Conservation (phyloP, 371 early-diverging fungal genomes). For the Zychaea mexicana region DNA sequence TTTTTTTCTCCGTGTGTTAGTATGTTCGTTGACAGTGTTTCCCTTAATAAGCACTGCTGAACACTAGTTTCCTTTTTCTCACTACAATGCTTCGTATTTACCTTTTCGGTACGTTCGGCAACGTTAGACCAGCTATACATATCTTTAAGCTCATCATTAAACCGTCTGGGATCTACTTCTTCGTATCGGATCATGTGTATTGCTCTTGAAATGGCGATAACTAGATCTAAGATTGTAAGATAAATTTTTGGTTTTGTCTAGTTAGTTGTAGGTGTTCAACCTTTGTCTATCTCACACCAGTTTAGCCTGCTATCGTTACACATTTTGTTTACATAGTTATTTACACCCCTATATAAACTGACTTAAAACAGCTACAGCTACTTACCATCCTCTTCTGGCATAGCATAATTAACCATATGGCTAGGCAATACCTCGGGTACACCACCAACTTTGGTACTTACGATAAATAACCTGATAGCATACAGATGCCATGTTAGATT, state of each 20-base stretch:
- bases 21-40: background rate
- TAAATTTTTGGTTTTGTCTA: too few species aligned
- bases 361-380: background rate
- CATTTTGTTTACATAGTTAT: background rate
- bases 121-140: constrained; percentile 98
- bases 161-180: constrained; percentile 70
- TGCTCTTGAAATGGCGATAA: constrained; percentile 73
- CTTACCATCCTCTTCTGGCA: constrained; percentile 88
- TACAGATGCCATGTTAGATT: too few species aligned
- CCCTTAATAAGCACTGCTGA: constrained; percentile 6
- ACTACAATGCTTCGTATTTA: constrained; percentile 9
- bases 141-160: constrained; percentile 83
- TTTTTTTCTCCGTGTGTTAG: too few species aligned
- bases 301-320: background rate
- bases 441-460: constrained; percentile 98
- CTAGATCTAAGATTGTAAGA: constrained; percentile 63
- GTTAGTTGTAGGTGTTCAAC: too few species aligned
- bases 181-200: constrained; percentile 71
- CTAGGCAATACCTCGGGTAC: constrained; percentile 97
- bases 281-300: background rate
- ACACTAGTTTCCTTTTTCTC: background rate
- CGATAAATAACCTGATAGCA: constrained; percentile 83
- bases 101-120: constrained; percentile 89
- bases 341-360: too few species aligned
- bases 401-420: constrained; percentile 94